Percentiles rank a stretch among this genome's conserved stretches.
Evolutionary conservation across 2,329 filamentous ascomycete genomes (phyloP).

Genomic region (Botryotinia globosa): DNA sequence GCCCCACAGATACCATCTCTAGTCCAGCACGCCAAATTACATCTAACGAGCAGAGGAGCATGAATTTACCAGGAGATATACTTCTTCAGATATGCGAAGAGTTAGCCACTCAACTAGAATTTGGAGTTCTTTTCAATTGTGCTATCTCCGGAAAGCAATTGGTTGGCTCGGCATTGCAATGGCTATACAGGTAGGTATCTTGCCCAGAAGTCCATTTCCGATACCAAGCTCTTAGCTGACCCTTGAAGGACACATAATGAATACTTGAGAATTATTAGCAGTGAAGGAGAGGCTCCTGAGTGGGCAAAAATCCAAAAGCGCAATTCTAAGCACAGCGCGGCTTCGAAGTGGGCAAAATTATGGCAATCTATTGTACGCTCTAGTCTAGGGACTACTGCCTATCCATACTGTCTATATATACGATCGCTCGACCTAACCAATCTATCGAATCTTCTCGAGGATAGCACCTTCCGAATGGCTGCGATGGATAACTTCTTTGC

Average conservation of each 20-base stretch:
- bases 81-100: conserved; percentile 60
- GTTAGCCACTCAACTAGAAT: conserved; percentile 54
- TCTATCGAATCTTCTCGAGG: conserved; percentile 56
- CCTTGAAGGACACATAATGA: conserved; percentile 46
- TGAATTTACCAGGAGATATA: conserved; percentile 48
- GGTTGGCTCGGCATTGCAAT: conserved; percentile 56
- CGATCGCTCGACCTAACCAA: conserved; percentile 61
- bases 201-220: not conserved
- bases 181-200: conserved; percentile 57
- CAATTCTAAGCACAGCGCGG: conserved; percentile 13
- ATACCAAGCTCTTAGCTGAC: conserved; percentile 27
- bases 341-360: conserved; percentile 56
- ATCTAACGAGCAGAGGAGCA: not conserved
- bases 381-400: conserved; percentile 58
- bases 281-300: conserved; percentile 41
- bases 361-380: conserved; percentile 70
- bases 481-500: conserved; percentile 43
- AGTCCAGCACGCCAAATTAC: not conserved
- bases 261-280: conserved; percentile 44
- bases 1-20: not conserved
- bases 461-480: conserved; percentile 41
- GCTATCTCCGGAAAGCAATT: conserved; percentile 54
- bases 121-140: conserved; percentile 58
- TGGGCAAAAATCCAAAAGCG: conserved; percentile 17
- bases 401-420: conserved; percentile 69